These are phyloP conservation scores for Rhizopus arrhizus DNA, from an alignment of 371 early-diverging fungal species.

Conservation along the genomic window DNA sequence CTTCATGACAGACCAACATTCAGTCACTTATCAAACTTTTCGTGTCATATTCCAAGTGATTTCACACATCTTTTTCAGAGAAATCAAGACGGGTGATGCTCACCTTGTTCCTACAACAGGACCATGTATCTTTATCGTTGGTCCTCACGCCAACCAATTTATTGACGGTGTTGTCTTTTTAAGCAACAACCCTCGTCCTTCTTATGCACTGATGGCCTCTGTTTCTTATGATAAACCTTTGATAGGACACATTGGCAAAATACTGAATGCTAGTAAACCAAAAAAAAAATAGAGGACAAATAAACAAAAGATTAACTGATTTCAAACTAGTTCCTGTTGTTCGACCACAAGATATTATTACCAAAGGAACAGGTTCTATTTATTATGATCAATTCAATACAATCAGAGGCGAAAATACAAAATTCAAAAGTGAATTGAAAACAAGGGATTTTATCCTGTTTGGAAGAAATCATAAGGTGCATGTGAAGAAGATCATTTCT, in stretches of 20 bases:
- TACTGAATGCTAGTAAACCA: constrained; percentile 68
- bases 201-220: constrained; percentile 84
- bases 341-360: constrained; percentile 88
- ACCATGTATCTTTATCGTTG: constrained; percentile 93
- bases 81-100: constrained; percentile 81
- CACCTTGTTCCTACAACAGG: constrained; percentile 84
- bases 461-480: constrained; percentile 65
- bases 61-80: constrained; percentile 84
- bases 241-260: constrained; percentile 82
- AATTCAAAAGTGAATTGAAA: constrained; percentile 70
- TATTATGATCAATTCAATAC: constrained; percentile 61
- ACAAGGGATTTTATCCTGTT: constrained; percentile 68
- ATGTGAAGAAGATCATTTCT: constrained; percentile 75
- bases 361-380: constrained; percentile 73
- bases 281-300: background rate
- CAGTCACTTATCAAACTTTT: constrained; percentile 8
- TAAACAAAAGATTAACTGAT: background rate
- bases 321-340: constrained; percentile 86
- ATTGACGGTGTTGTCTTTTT: constrained; percentile 88
- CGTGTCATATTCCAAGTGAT: constrained; percentile 50
- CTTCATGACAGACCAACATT: background rate
- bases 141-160: constrained; percentile 97
- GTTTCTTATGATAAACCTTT: constrained; percentile 79
- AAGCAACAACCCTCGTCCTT: constrained; percentile 72
- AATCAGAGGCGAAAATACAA: constrained; percentile 68